A percentile compares a stretch with the other conserved stretches of the same genome.
phyloP scores from a whole-genome alignment of 257 asterid genomes.

The Solanum appendiculatum region DNA sequence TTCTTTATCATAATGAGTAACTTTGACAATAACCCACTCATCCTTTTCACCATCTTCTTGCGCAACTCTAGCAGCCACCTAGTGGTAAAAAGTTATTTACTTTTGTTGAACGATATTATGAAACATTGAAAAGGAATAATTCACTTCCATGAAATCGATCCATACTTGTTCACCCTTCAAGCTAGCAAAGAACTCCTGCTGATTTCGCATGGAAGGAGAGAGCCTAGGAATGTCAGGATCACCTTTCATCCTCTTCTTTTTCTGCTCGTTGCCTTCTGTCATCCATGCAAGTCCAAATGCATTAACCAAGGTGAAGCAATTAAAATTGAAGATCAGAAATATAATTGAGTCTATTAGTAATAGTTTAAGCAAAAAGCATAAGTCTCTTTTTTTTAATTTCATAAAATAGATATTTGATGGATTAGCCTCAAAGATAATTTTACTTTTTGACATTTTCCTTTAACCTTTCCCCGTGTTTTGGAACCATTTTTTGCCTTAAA shows the following conservation, averaged over 20 bases:
- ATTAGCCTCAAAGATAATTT: neutral
- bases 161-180: conserved; percentile 96
- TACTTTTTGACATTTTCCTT: neutral
- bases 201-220: conserved; percentile 58
- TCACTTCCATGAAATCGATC: neutral
- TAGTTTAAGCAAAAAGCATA: neutral
- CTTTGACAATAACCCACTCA: conserved; percentile 97
- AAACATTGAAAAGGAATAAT: neutral
- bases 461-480: neutral
- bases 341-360: neutral
- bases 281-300: conserved; percentile 7
- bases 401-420: neutral
- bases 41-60: conserved; percentile 87
- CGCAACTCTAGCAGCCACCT: conserved; percentile 95
- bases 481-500: neutral
- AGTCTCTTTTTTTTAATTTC: neutral
- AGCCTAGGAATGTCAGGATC: conserved; percentile 65
- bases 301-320: neutral
- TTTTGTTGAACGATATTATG: neutral
- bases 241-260: conserved; percentile 70
- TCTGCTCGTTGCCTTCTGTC: conserved; percentile 85
- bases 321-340: neutral
- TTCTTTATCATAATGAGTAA: conserved; percentile 89
- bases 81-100: neutral
- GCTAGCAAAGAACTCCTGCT: conserved; percentile 67